Base-by-base conservation (phyloP, 2,329 filamentous ascomycete genomes). In the Aspergillus floridensis region DNA sequence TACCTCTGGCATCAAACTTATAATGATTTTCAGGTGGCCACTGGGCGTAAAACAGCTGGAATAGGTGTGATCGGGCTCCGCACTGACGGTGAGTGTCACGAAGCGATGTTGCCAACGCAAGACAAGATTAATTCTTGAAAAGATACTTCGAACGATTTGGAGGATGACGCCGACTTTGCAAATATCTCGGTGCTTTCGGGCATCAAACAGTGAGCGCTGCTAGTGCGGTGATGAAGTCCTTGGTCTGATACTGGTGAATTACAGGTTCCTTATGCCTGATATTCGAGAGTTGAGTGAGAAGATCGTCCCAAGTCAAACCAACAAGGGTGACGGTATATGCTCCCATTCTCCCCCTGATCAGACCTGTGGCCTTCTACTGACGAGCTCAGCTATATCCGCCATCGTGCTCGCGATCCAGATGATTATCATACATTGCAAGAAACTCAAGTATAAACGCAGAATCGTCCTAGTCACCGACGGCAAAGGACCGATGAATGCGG, bases 391-490 rank as follows among this genome's bases (percentile, higher is more conserved):
- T 35, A 85, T 98, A 32, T 97, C 93, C 1, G 92, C 93, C 3
- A 82, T 98, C 59, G 88, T 96, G 44, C 76, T 98, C 53, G 95
- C 92, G 0, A 86, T 95, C 35, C 85, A 93, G 65, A 92, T 97
- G 89, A 96, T 99, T 58, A 82, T 84, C 59, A 84, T 81, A 0
- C 87, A 89, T 59, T 95, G 91, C 65, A 93, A 89, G 76, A 89
- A 91, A 71, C 83, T 93, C 62, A 92, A 96, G 78, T 93, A 87
- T 78, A 87, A 85, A 66, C 84, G 91, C 68, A 88, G 86, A 70
- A 92, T 99, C 64, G 84, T 93, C 41, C 82, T 99, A 2, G 81
- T 98, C 52, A 98, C 95, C 0, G 90, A 97, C 75, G 95, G 88
- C 0, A 83, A 84, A 58, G 89, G 89, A 0, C 72, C 79, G 2